Percentiles rank a stretch among this genome's conserved stretches.
phyloP scores from a whole-genome alignment of 2,329 filamentous ascomycete genomes.

The Fusarium sp. region DNA sequence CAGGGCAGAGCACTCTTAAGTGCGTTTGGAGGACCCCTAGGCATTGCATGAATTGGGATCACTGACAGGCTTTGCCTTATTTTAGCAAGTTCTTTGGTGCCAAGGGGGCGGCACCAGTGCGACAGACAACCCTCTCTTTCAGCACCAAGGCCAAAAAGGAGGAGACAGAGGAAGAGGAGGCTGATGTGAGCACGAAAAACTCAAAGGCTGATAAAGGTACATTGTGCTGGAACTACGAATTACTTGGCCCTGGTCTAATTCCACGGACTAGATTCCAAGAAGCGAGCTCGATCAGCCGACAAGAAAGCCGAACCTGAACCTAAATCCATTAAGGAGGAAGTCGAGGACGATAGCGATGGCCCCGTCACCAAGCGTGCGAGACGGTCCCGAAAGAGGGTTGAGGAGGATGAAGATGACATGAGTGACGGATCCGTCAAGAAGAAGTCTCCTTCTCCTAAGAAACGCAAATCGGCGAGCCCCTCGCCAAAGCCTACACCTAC shows the following conservation, averaged over 20 bases:
- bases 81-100: slow-evolving; percentile 86
- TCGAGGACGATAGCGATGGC: slow-evolving; percentile 67
- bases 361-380: slow-evolving; percentile 71
- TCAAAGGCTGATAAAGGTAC: slow-evolving; percentile 55
- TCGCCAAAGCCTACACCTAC: slow-evolving; percentile 42
- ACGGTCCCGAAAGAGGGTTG: slow-evolving; percentile 59
- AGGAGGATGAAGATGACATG: slow-evolving; percentile 57
- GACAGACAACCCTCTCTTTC: slow-evolving; percentile 86
- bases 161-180: slow-evolving; percentile 48
- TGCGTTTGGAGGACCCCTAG: slow-evolving; percentile 57
- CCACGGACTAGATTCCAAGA: slow-evolving; percentile 57
- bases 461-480: slow-evolving; percentile 34
- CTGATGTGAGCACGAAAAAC: slow-evolving; percentile 51
- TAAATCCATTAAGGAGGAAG: slow-evolving; percentile 50
- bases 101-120: slow-evolving; percentile 66
- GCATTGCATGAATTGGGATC: not conserved
- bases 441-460: slow-evolving; percentile 26
- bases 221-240: slow-evolving; percentile 4
- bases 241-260: slow-evolving; percentile 2
- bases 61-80: slow-evolving; percentile 14
- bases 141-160: slow-evolving; percentile 66
- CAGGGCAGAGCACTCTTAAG: slow-evolving; percentile 80
- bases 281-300: slow-evolving; percentile 53
- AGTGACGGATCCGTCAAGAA: slow-evolving; percentile 52
- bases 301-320: slow-evolving; percentile 33